Conservation (phyloP, 805 yeast species). For the Lachancea quebecensis region DNA sequence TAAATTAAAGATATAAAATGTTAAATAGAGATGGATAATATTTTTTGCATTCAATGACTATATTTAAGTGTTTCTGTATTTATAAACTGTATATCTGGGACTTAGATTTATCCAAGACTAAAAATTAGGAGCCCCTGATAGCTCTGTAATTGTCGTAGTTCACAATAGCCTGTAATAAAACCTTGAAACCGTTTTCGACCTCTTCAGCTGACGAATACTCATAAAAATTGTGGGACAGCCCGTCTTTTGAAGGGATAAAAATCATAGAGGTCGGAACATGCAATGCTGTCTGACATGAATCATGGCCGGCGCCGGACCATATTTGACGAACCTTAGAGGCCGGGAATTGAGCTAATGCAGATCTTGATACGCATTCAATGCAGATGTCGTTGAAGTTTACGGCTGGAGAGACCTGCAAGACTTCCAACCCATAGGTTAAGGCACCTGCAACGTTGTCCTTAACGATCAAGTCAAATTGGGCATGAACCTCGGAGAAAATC, state of each 20-base stretch:
- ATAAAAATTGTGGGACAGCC: slow-evolving; percentile 59
- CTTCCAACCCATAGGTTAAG: slow-evolving; percentile 37
- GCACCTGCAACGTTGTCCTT: slow-evolving; percentile 25
- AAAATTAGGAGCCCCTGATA: slow-evolving; percentile 12
- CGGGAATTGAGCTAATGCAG: slow-evolving; percentile 47
- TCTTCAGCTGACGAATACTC: slow-evolving; percentile 63
- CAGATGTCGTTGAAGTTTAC: slow-evolving; percentile 49
- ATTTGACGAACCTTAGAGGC: slow-evolving; percentile 39
- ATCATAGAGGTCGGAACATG: slow-evolving; percentile 67
- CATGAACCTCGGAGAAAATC: slow-evolving; percentile 36
- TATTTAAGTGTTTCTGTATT: background rate
- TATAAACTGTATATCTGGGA: background rate
- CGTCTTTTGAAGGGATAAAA: slow-evolving; percentile 62
- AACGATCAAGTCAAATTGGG: slow-evolving; percentile 34
- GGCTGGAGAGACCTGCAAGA: slow-evolving; percentile 46
- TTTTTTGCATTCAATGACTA: background rate
- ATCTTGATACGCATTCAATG: slow-evolving; percentile 43
- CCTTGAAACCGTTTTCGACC: slow-evolving; percentile 52
- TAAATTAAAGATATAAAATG: slow-evolving; percentile 3
- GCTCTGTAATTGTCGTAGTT: slow-evolving; percentile 32
- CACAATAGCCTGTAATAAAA: slow-evolving; percentile 45
- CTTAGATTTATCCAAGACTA: too few relatives aligned
- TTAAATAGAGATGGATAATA: background rate
- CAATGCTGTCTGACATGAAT: slow-evolving; percentile 52
- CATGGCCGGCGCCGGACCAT: slow-evolving; percentile 70